Percentiles rank a stretch among this genome's conserved stretches.
Evolutionary conservation across 345 rosid genomes (phyloP).

Genomic region (Gossypium sturtianum): DNA sequence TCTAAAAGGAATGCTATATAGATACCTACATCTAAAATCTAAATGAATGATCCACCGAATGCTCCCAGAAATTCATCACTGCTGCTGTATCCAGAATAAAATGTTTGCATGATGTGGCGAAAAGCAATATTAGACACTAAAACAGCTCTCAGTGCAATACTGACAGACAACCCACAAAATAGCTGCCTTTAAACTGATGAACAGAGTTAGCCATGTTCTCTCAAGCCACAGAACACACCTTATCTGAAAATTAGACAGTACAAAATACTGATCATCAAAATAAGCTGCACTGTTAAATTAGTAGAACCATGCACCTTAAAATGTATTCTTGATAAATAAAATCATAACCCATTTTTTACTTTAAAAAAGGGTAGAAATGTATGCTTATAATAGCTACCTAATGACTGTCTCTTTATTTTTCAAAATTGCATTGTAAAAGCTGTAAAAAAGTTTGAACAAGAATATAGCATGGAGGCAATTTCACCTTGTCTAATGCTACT

Average conservation of each 20-base stretch:
- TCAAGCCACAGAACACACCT: conserved; percentile 63
- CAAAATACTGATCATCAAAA: conserved; percentile 3
- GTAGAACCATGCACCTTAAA: background rate
- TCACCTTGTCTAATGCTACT: conserved; percentile 84
- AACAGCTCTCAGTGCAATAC: background rate
- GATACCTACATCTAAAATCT: background rate
- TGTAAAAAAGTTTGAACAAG: background rate
- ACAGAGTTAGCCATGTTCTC: conserved; percentile 2
- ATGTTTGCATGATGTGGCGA: background rate
- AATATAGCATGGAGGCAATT: background rate
- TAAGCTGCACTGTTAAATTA: background rate
- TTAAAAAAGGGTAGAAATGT: background rate
- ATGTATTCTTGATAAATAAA: background rate
- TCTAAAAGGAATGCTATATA: background rate
- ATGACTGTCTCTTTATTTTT: background rate
- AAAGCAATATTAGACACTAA: background rate
- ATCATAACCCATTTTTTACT: conserved; percentile 51
- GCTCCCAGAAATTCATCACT: background rate
- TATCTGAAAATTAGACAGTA: conserved; percentile 38
- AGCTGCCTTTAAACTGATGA: background rate
- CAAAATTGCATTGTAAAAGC: background rate
- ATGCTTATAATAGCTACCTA: background rate
- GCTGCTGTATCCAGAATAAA: background rate
- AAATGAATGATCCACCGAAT: background rate
- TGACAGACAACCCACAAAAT: background rate